Evolutionary conservation across 2,329 filamentous ascomycete genomes (phyloP), one percentile per base, ranked within the genome.

Genomic region (Penicillium fuscoglaucum): DNA sequence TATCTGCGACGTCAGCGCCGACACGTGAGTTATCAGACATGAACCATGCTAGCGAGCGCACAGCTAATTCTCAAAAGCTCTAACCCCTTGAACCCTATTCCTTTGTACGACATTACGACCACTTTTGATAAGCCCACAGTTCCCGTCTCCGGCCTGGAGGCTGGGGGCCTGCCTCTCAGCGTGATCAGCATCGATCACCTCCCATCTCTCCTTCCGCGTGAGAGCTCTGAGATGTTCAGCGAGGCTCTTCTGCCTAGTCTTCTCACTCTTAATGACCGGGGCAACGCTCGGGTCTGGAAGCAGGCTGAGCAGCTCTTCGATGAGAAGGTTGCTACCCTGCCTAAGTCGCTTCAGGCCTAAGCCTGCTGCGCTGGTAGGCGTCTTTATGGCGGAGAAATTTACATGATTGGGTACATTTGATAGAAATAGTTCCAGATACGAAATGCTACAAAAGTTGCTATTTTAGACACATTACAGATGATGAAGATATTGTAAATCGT

Each of bases 111-210:
- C 65, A 86, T 90, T 72, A 90, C 90, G 75, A 96, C 90, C 48
- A 95, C 91, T 24, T 97, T 97, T 72, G 85, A 87, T 72, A 87
- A 90, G 72, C 93, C 93, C n/a, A 96, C 91, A 1, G 87, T 96
- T 0, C 83, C 87, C 1, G 89, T 95, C 26, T 79, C 85, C 55
- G 74, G 56, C 58, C 70, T 39, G 56, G 65, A 24, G 86, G 82
- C 79, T 69, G 82, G 76, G 47, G 78, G 81, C 53, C 83, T 86
- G 0, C 83, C 84, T 8, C 78, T 96, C 57, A 87, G 84, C 48
- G 90, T 97, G 66, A 96, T 97, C 76, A 89, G 87, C 73, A 95
- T 96, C 70, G 90, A 96, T 75, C 91, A 96, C 72, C 82, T 96
- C 52, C 91, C 91, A 4, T 89, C 87, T 53, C 84, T 97, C 65